Evolutionary conservation across 2,329 filamentous ascomycete genomes (phyloP), one percentile per base, ranked within the genome.

Genomic region (Biscogniauxia mediterranea): DNA sequence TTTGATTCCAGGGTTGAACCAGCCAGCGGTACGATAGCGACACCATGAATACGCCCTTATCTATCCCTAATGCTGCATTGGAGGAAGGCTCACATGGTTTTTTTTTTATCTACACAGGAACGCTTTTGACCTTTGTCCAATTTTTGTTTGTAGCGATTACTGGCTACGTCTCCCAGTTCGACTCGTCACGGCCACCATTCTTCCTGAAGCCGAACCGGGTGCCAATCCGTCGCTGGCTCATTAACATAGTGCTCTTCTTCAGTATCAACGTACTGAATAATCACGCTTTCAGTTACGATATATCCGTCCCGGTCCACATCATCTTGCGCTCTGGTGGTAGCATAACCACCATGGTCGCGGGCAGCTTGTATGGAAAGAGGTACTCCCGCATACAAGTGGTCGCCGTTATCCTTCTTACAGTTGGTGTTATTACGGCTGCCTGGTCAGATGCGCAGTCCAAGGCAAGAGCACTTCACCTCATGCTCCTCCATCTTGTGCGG

Each of bases 181-280:
- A 92, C 67, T 77, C 78, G 59, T 84, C 80, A 3, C 84, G 85
- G 58, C 85, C 85, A 8, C 88, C 89, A 0, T 85, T 92, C 65
- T 94, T 91, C 70, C 76, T 98, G 52, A 86, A 85, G 60, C 85
- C 85, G 19, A 93, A 93, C 66, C 87, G 86, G 56, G 92, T 98
- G 3, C 95, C 95, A 0, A 80, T 98, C 58, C 83, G 83, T 54
- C 90, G 92, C 73, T 98, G 95, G 93, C 73, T 91, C 55, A 81
- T 94, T 71, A 97, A 96, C 73, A 97, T 97, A 51, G 80, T 90
- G 3, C 85, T 97, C 68, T 98, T 98, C 78, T 95, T 96, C 75
- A 85, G 85, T 64, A 95, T 99, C 77, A 99, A 98, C 71, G 87
- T 98, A 61, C 79, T 99, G 72, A 99, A 99, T 78, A 99, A 99